A percentile compares a stretch with the other conserved stretches of the same genome.
These are phyloP conservation scores for Marchantia polymorpha DNA, from an alignment of 225 moss, liverwort and hornwort genomes.

Conservation along the genomic window DNA sequence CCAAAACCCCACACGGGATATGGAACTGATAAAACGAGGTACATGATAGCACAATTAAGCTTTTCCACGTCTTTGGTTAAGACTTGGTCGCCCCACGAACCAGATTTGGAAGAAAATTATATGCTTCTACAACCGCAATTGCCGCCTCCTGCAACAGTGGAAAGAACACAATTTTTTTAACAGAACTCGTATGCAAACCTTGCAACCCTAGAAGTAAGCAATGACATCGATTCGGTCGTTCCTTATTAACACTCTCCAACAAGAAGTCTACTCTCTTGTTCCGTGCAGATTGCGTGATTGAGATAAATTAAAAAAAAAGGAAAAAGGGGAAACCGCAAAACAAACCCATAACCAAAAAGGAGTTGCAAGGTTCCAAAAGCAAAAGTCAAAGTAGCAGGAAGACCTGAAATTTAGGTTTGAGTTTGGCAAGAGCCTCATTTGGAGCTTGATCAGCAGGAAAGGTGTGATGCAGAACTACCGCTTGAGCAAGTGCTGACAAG, in stretches of 20 bases:
- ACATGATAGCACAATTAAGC: not conserved
- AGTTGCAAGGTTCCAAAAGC: not conserved
- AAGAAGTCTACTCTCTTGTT: too few species aligned
- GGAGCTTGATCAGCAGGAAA: constrained; percentile 51
- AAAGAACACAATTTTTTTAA: not conserved
- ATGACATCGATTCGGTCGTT: too few species aligned
- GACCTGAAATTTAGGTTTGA: constrained; percentile 79
- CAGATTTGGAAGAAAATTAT: constrained; percentile 87
- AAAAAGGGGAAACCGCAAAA: too few species aligned
- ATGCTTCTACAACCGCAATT: constrained; percentile 70
- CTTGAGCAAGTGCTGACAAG: constrained; percentile 77
- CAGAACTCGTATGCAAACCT: too few species aligned
- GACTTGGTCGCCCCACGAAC: constrained; percentile 36
- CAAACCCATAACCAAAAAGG: too few species aligned
- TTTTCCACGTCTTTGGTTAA: not conserved
- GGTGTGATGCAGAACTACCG: constrained; percentile 65
- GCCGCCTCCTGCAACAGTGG: constrained; percentile 61
- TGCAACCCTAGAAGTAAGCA: too few species aligned
- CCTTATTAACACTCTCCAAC: too few species aligned
- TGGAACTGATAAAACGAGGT: not conserved
- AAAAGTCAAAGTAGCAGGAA: not conserved
- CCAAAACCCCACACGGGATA: too few species aligned
- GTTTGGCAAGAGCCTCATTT: constrained; percentile 53
- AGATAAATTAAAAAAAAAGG: too few species aligned
- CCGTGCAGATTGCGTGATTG: too few species aligned